Evolutionary conservation across 805 yeast genomes (phyloP).

Genomic region (Cyberlindnera misumaiensis): DNA sequence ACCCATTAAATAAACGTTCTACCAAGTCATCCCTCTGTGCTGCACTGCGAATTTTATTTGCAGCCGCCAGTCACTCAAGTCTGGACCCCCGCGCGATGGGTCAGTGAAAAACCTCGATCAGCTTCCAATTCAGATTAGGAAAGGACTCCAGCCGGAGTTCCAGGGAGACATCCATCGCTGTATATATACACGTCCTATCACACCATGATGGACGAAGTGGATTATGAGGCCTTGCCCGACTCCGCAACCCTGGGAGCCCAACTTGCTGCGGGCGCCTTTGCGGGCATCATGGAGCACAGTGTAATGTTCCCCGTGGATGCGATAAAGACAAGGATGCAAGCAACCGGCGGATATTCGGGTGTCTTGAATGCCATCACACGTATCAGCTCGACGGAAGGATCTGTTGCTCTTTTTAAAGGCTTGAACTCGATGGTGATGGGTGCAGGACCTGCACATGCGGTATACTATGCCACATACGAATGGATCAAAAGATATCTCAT

Average conservation of each 20-base stretch:
- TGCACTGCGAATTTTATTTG: no score
- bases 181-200: not conserved
- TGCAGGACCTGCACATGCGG: constrained; percentile 99
- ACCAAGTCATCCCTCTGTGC: no score
- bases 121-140: not conserved
- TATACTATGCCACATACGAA: constrained; percentile 93
- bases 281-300: constrained; percentile 98
- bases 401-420: constrained; percentile 87
- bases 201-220: constrained; percentile 40
- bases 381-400: constrained; percentile 85
- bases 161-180: not conserved
- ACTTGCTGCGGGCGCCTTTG: constrained; percentile 90
- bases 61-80: no score
- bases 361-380: constrained; percentile 63
- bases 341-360: constrained; percentile 26
- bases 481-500: constrained; percentile 40
- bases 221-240: constrained; percentile 88
- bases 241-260: constrained; percentile 79
- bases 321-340: constrained; percentile 92
- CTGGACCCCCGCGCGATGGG: no score
- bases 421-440: constrained; percentile 87
- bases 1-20: no score
- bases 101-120: not conserved
- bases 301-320: constrained; percentile 96
- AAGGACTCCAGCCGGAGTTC: not conserved